Percentiles rank a stretch among this genome's conserved stretches.
These are phyloP conservation scores for Fusarium odoratissimum DNA, from an alignment of 2,329 filamentous ascomycete species.

Conservation along the genomic window DNA sequence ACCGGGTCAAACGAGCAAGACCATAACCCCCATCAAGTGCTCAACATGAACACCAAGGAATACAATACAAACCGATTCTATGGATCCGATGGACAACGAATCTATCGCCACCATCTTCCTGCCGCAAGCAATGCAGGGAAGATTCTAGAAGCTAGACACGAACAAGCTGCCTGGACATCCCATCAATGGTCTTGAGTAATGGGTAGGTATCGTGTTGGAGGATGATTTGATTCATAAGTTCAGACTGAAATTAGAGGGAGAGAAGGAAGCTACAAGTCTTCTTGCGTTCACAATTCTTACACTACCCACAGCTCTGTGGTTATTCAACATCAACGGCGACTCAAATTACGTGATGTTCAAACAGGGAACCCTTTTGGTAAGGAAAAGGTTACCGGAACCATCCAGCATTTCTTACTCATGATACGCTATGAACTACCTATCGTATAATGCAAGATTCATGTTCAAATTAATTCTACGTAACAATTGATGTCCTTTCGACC, in stretches of 20 bases:
- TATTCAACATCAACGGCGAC: background rate
- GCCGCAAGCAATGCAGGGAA: background rate
- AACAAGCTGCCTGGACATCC: background rate
- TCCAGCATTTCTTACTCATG: background rate
- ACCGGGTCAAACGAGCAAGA: background rate
- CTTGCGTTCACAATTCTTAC: background rate
- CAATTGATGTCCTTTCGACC: background rate
- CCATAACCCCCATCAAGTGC: background rate
- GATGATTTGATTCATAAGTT: background rate
- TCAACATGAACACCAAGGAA: background rate
- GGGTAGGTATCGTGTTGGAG: background rate
- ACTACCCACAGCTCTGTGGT: background rate
- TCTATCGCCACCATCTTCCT: background rate
- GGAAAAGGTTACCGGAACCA: background rate
- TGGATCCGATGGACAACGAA: background rate
- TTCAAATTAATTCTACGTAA: background rate
- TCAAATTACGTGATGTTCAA: background rate
- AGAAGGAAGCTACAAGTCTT: background rate
- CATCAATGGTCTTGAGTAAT: background rate
- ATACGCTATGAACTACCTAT: conserved; percentile 1
- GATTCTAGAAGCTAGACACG: background rate
- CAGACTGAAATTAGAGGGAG: background rate
- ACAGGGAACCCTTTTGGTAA: background rate
- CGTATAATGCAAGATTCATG: background rate
- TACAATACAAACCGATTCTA: background rate